phyloP scores from a whole-genome alignment of 2,329 filamentous ascomycete species.

The Cytospora chrysosperma region DNA sequence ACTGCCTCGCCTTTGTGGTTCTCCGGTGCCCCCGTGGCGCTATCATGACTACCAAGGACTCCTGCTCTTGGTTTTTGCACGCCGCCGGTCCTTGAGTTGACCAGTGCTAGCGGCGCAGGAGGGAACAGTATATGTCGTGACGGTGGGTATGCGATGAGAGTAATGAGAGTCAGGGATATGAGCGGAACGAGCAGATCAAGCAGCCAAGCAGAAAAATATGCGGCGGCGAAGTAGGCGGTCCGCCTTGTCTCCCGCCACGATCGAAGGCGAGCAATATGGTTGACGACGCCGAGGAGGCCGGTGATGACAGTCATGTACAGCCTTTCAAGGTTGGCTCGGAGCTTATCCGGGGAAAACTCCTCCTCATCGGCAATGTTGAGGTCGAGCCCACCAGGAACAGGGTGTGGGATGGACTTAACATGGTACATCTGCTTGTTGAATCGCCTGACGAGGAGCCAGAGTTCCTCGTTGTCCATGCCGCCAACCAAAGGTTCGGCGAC shows the following conservation, averaged over 20 bases:
- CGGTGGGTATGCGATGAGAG: slow-evolving; percentile 64
- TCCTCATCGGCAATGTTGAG: slow-evolving; percentile 80
- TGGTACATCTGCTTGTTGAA: slow-evolving; percentile 71
- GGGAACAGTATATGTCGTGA: slow-evolving; percentile 68
- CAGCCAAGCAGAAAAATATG: slow-evolving; percentile 64
- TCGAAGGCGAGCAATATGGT: slow-evolving; percentile 73
- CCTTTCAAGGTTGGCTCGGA: slow-evolving; percentile 74
- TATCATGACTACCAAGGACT: slow-evolving; percentile 72
- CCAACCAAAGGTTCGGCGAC: slow-evolving; percentile 62
- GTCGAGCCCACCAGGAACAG: slow-evolving; percentile 68
- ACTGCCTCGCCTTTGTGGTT: slow-evolving; percentile 81
- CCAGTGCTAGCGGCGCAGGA: slow-evolving; percentile 71
- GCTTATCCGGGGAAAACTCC: slow-evolving; percentile 81
- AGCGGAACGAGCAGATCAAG: slow-evolving; percentile 69
- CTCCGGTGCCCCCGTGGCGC: slow-evolving; percentile 77
- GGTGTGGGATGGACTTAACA: slow-evolving; percentile 64
- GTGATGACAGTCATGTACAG: slow-evolving; percentile 79
- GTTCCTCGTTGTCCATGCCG: slow-evolving; percentile 68
- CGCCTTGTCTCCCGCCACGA: slow-evolving; percentile 75
- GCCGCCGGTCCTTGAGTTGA: slow-evolving; percentile 67
- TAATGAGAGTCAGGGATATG: slow-evolving; percentile 57
- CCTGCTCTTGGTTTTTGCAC: slow-evolving; percentile 76
- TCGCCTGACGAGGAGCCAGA: slow-evolving; percentile 69
- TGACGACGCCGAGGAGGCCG: slow-evolving; percentile 62
- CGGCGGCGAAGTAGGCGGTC: slow-evolving; percentile 60